Evolutionary conservation across 1,139 yeast species (phyloP).

Genomic region (Taphrina wiesneri): DNA sequence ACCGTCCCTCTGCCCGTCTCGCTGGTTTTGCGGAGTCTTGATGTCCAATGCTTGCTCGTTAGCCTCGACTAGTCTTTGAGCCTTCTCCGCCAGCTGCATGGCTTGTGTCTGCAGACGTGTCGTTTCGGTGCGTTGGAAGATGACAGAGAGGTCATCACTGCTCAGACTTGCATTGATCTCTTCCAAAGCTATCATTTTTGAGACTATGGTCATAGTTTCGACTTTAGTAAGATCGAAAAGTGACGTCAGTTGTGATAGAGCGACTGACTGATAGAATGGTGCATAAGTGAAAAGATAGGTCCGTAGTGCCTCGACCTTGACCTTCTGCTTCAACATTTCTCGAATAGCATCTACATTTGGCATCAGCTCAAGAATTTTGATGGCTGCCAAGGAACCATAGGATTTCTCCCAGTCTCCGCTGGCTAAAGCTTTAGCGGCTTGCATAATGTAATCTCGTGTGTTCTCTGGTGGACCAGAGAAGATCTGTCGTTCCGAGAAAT

Average conservation of each 20-base stretch:
- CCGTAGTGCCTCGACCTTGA: slow-evolving; percentile 86
- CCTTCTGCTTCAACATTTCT: slow-evolving; percentile 68
- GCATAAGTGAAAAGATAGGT: slow-evolving; percentile 86
- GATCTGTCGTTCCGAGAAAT: slow-evolving; percentile 89
- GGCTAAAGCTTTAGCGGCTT: slow-evolving; percentile 86
- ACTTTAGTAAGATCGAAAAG: slow-evolving; percentile 64
- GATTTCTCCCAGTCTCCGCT: slow-evolving; percentile 88
- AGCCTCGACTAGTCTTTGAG: slow-evolving; percentile 74
- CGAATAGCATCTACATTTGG: slow-evolving; percentile 64
- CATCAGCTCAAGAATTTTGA: slow-evolving; percentile 87
- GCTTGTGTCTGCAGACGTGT: slow-evolving; percentile 88
- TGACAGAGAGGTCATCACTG: slow-evolving; percentile 59
- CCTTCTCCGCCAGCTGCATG: slow-evolving; percentile 81
- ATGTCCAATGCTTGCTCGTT: slow-evolving; percentile 59
- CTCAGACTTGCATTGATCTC: slow-evolving; percentile 72
- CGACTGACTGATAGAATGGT: slow-evolving; percentile 69
- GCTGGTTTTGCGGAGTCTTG: slow-evolving; percentile 40
- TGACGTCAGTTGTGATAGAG: slow-evolving; percentile 64
- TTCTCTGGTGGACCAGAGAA: slow-evolving; percentile 98
- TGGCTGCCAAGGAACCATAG: slow-evolving; percentile 65
- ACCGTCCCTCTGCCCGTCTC: slow-evolving; percentile 31
- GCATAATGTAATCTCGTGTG: slow-evolving; percentile 89
- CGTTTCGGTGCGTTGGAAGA: slow-evolving; percentile 74
- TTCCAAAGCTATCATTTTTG: slow-evolving; percentile 71
- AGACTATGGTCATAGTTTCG: slow-evolving; percentile 62